Conservation (phyloP, 768 basidiomycete genomes). For the Tephrocybe rancida region DNA sequence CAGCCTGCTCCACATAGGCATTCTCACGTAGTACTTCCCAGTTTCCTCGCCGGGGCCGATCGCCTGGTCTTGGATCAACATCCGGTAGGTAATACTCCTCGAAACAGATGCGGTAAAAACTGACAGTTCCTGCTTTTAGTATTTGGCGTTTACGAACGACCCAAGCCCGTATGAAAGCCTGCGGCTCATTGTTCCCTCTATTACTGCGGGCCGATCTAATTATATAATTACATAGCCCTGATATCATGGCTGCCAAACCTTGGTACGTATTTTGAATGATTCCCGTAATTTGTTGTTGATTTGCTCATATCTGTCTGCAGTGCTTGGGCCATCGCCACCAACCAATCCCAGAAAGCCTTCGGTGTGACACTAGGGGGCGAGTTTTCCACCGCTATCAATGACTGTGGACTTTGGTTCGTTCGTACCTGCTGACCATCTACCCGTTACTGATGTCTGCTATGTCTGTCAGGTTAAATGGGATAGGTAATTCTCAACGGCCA, state of each 20-base stretch:
- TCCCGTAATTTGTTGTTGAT: conserved; percentile 1
- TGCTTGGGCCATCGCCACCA: conserved; percentile 51
- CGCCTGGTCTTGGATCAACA: conserved; percentile 68
- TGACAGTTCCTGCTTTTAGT: conserved; percentile 42
- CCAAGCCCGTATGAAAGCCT: conserved; percentile 42
- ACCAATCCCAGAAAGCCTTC: conserved; percentile 67
- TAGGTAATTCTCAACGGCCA: conserved; percentile 36
- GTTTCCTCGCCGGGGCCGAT: conserved; percentile 59
- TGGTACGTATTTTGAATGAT: conserved; percentile 34
- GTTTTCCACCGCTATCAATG: conserved; percentile 79
- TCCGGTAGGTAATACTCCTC: conserved; percentile 27
- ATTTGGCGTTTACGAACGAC: conserved; percentile 46
- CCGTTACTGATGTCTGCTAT: conserved; percentile 11
- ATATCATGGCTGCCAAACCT: conserved; percentile 42
- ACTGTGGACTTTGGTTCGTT: conserved; percentile 66
- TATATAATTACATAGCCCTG: conserved; percentile 28
- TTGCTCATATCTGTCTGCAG: conserved; percentile 28
- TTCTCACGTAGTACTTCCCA: conserved; percentile 15
- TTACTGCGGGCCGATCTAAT: not conserved
- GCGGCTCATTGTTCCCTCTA: not conserved
- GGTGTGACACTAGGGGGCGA: conserved; percentile 85
- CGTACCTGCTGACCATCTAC: conserved; percentile 21
- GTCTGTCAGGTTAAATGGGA: conserved; percentile 44
- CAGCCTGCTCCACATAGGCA: not conserved
- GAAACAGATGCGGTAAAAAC: not conserved